Evolutionary conservation across 495 filamentous ascomycete species (phyloP), one percentile per base, ranked within the genome.

Genomic region (Penicillium herquei): DNA sequence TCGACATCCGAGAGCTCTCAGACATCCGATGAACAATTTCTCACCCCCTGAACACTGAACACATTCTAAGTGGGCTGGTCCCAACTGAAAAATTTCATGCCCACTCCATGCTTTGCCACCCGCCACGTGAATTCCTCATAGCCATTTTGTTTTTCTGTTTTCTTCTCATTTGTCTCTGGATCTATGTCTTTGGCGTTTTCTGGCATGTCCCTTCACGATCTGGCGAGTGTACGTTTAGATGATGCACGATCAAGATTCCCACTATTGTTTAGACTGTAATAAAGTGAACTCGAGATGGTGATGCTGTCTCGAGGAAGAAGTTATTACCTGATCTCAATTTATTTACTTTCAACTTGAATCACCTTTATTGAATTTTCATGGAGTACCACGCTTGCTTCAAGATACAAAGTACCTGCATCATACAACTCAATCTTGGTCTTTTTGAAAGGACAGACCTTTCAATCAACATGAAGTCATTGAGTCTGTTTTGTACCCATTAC

Each of bases 171-270:
- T 13, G 17, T 35, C 17, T 21, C 21, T 26, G 10, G 42, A 46
- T 46, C 11, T 26, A 26, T 26, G 21, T 26, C 4, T 26, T 26
- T 46, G 26, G 43, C 43, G 43, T 46, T 46, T n/a, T 26, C 2
- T 12, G 26, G 43, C 21, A 46, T 46, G 17, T 46, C 7, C 18
- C 35, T 7, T 16, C 14, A 51, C 40, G 34, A 49, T 39, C 47
- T 39, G 47, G 47, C 49, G 37, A 51, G 49, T 51, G 49, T 51
- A 37, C 37, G 34, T 37, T 34, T 51, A 35, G 14, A 51, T 54
- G 41, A 44, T 35, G 30, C 42, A 51, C 54, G 54, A 54, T 30
- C 44, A 35, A 45, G 41, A 52, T 57, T 47, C 53, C 53, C 53
- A 55, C 32, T 55, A 16, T 55, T 47, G 43, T 37, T 37, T 10